Evolutionary conservation across 2,329 filamentous ascomycete genomes (phyloP).

Genomic region (Sordariomycetes sp.): DNA sequence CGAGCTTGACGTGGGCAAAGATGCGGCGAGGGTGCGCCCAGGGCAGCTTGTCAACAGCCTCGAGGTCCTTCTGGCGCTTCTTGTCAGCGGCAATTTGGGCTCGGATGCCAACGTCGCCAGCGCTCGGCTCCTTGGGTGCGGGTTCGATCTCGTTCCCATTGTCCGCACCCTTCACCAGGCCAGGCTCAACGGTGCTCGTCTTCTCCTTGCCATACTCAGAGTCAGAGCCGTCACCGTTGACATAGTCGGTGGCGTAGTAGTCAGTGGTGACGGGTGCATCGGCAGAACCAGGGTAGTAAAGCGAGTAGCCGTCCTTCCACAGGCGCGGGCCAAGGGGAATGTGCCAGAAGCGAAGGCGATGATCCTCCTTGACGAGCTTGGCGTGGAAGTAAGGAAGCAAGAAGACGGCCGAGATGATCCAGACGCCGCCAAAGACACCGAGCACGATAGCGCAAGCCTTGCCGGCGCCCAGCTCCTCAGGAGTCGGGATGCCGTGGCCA

Average conservation of each 20-base stretch:
- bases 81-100: constrained; percentile 1
- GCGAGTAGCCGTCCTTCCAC: constrained; percentile 5
- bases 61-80: constrained; percentile 7
- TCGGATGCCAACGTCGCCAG: neutral
- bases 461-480: constrained; percentile 19
- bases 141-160: constrained; percentile 5
- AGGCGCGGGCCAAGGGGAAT: constrained; percentile 26
- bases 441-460: constrained; percentile 19
- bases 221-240: constrained; percentile 38
- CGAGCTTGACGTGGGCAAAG: constrained; percentile 9
- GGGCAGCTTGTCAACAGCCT: constrained; percentile 3
- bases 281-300: constrained; percentile 15
- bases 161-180: too few relatives aligned
- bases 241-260: constrained; percentile 40
- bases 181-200: constrained; percentile 9
- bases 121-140: neutral
- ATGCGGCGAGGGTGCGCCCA: constrained; percentile 5
- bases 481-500: constrained; percentile 13
- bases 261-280: constrained; percentile 16
- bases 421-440: constrained; percentile 19
- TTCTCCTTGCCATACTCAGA: constrained; percentile 6
- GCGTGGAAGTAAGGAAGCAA: constrained; percentile 25
- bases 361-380: constrained; percentile 20
- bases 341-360: constrained; percentile 20
- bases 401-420: constrained; percentile 19